Base-by-base conservation (phyloP, 2,329 filamentous ascomycete genomes). In the Pseudogymnoascus sp. region DNA sequence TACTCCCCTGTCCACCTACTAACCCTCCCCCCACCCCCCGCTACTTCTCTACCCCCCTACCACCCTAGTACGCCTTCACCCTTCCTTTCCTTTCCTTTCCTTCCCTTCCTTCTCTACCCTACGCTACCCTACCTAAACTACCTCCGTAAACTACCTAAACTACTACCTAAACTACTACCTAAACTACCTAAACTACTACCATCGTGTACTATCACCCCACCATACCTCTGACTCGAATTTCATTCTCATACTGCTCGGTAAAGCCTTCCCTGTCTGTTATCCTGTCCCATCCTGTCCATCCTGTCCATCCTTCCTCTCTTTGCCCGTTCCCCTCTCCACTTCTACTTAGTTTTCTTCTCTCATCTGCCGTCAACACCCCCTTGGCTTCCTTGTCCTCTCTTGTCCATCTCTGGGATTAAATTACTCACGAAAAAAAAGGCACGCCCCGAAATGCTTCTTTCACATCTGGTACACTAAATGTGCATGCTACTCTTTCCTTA, bases 161-260 rank as follows among this genome's bases (percentile, higher is more conserved):
- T 26, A 26, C 23, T n/a, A n/a, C n/a, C n/a, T n/a, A 26, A 26
- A 26, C 23, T 26, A 2, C 23, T 23, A 23, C 23, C 23, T 23
- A 23, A 23, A 23, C 23, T 23, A n/a, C 23, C 23, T 26, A 26
- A 26, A 5, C 1, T 26, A 26, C 23, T 26, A 26, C 6, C 23
- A 26, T 5, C 23, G 23, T 26, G 23, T 26, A 26, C 23, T n/a
- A n/a, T 26, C 23, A 26, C 23, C 23, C 23, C 40, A 53, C 44
- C 23, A 31, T 31, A 29, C 26, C 15, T 50, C 44, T 29, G 17
- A 50, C 44, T 29, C 21, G 23, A 50, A 44, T 11, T n/a, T 53
- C 23, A 53, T 53, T 53, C 44, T 53, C 44, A 53, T 53, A 31
- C 44, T 53, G 44, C 44, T 53, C 23, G 44, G 44, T 53, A 53